A percentile compares a stretch with the other conserved stretches of the same genome.
These are phyloP conservation scores for Entonaema liquescens DNA, from an alignment of 495 filamentous ascomycete genomes.

Conservation along the genomic window DNA sequence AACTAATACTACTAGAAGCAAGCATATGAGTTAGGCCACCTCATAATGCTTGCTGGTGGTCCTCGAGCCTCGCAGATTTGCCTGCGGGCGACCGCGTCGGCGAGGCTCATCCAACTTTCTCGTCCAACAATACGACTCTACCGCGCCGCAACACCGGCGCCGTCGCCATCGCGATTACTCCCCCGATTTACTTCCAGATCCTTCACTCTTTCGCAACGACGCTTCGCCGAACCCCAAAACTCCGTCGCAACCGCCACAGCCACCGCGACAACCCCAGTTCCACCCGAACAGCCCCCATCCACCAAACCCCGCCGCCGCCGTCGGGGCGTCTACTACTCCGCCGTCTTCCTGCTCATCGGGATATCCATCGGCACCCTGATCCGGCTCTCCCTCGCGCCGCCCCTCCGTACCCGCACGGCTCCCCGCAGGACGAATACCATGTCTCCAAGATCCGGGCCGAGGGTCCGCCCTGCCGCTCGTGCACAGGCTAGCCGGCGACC, in stretches of 20 bases:
- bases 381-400: conserved; percentile 50
- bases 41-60: conserved; percentile 20
- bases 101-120: not conserved
- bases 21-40: conserved; percentile 2
- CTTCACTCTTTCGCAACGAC: conserved; percentile 28
- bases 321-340: conserved; percentile 38
- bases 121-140: conserved; percentile 16
- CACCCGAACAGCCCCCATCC: not conserved
- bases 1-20: not conserved
- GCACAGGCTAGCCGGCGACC: conserved; percentile 59
- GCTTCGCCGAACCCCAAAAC: conserved; percentile 20
- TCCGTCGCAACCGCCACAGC: not conserved
- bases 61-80: conserved; percentile 17
- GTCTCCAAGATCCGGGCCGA: conserved; percentile 41
- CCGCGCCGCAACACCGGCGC: not conserved
- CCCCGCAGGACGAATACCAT: conserved; percentile 46
- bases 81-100: conserved; percentile 12
- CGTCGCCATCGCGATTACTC: not conserved
- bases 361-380: conserved; percentile 43
- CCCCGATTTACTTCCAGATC: conserved; percentile 5
- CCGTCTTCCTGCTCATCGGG: conserved; percentile 54
- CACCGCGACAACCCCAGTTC: not conserved
- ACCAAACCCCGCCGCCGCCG: conserved; percentile 8
- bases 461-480: conserved; percentile 63
- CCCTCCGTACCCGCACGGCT: conserved; percentile 45